Conservation (phyloP, 2,329 filamentous ascomycete species). For the Penicillium sclerotiorum region DNA sequence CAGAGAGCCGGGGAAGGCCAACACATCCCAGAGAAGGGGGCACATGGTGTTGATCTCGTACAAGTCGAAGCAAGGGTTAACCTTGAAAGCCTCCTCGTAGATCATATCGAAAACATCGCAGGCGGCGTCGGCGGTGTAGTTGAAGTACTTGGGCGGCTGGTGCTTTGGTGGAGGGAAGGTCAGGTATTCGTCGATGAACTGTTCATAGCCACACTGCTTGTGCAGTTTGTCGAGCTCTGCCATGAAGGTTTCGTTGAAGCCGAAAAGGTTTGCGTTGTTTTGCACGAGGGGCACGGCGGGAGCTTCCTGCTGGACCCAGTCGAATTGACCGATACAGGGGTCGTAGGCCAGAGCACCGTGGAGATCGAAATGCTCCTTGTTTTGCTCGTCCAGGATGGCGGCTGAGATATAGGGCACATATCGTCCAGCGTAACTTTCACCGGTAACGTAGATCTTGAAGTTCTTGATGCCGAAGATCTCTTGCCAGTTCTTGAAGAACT, state of each 20-base stretch:
- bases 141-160: conserved; percentile 63
- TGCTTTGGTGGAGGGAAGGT: conserved; percentile 50
- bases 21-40: conserved; percentile 68
- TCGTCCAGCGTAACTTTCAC: conserved; percentile 71
- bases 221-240: conserved; percentile 44
- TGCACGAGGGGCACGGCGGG: conserved; percentile 48
- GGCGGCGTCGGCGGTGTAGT: conserved; percentile 40
- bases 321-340: conserved; percentile 56
- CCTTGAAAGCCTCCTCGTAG: conserved; percentile 52
- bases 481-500: conserved; percentile 79
- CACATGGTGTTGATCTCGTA: conserved; percentile 75
- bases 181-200: conserved; percentile 54
- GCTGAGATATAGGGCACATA: conserved; percentile 74
- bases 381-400: conserved; percentile 70
- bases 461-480: conserved; percentile 68
- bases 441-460: conserved; percentile 73
- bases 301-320: conserved; percentile 36
- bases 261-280: conserved; percentile 47
- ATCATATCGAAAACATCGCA: conserved; percentile 65
- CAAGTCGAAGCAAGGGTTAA: conserved; percentile 79
- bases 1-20: conserved; percentile 61
- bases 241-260: conserved; percentile 49
- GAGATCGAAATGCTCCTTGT: conserved; percentile 70
- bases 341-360: conserved; percentile 72
- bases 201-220: conserved; percentile 50